phyloP scores from a whole-genome alignment of 371 early-diverging fungal species.

The Choanephora cucurbitarum region DNA sequence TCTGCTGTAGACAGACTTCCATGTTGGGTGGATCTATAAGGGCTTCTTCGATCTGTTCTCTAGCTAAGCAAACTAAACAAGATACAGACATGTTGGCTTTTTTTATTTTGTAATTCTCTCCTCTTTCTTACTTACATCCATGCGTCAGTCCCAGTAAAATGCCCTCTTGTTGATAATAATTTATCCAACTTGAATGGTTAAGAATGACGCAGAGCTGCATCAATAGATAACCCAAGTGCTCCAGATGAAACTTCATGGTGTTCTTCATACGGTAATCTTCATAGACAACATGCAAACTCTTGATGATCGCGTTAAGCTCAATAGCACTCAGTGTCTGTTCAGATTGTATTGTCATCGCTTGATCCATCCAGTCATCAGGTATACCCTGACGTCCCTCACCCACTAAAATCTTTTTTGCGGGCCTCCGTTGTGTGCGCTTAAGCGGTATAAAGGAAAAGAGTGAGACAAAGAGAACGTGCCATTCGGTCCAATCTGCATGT shows the following conservation, averaged over 20 bases:
- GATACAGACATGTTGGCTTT: no score
- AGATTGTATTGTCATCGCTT: constrained; percentile 18
- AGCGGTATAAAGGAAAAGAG: constrained; percentile 54
- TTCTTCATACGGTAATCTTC: constrained; percentile 63
- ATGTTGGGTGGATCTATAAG: constrained; percentile 17
- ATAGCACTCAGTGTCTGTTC: constrained; percentile 1
- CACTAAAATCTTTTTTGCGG: no score
- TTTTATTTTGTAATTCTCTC: no score
- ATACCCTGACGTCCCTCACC: constrained; percentile 2
- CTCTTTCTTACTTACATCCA: constrained; percentile 11
- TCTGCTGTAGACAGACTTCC: constrained; percentile 17
- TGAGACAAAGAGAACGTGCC: constrained; percentile 55
- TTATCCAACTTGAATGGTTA: constrained; percentile 45
- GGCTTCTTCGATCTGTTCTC: neutral
- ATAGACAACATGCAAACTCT: constrained; percentile 62
- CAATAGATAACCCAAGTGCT: constrained; percentile 47
- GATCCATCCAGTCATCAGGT: constrained; percentile 13
- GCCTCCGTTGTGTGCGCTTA: neutral
- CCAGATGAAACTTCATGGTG: constrained; percentile 25
- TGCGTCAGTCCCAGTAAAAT: constrained; percentile 10
- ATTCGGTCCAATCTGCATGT: constrained; percentile 34
- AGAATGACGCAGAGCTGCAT: constrained; percentile 45
- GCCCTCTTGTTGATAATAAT: constrained; percentile 44
- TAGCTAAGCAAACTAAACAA: neutral
- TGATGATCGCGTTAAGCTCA: constrained; percentile 28